Evolutionary conservation across 441 rosid species (phyloP).

Genomic region (Hura crepitans): DNA sequence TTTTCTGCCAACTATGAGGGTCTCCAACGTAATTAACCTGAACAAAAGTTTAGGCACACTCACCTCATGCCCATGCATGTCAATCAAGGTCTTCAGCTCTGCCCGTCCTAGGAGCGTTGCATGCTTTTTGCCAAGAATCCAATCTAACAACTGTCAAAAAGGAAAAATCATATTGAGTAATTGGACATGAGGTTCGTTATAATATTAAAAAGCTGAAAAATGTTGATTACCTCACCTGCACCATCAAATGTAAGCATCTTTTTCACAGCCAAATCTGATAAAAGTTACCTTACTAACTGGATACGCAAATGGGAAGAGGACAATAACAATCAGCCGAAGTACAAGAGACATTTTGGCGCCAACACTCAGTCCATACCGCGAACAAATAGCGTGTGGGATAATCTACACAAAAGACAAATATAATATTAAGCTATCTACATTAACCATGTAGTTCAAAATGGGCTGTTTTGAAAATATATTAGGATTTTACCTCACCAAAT

Average conservation of each 20-base stretch:
- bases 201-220: neutral
- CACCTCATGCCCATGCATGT: slow-evolving; percentile 83
- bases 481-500: slow-evolving; percentile 66
- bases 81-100: slow-evolving; percentile 70
- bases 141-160: slow-evolving; percentile 55
- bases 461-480: neutral
- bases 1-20: neutral
- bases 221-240: neutral
- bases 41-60: neutral
- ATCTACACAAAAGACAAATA: slow-evolving; percentile 37
- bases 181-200: no score
- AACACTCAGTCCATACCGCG: slow-evolving; percentile 68
- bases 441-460: neutral
- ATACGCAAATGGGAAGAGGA: slow-evolving; percentile 67
- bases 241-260: neutral
- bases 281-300: slow-evolving; percentile 83
- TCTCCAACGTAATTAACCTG: no score
- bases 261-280: neutral
- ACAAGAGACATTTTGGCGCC: slow-evolving; percentile 71
- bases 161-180: slow-evolving; percentile 1
- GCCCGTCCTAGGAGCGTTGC: slow-evolving; percentile 71
- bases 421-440: neutral
- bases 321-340: slow-evolving; percentile 56
- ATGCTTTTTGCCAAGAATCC: slow-evolving; percentile 67
- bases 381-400: slow-evolving; percentile 87